Conservation (phyloP, 768 basidiomycete genomes). For the Agrocybe praecox region DNA sequence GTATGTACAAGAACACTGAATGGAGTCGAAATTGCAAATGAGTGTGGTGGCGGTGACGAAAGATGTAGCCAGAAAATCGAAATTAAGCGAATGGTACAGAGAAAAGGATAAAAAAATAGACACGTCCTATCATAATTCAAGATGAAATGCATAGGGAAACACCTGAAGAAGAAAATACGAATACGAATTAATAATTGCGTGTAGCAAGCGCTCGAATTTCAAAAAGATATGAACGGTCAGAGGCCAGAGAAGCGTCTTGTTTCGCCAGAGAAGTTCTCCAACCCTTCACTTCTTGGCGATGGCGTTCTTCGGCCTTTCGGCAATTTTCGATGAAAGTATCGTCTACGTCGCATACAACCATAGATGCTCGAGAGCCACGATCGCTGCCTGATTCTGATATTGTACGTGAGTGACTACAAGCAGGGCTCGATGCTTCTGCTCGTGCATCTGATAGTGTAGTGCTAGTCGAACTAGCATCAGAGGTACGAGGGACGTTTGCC, state of each 20-base stretch:
- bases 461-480: slow-evolving; percentile 33
- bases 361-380: slow-evolving; percentile 78
- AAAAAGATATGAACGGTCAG: slow-evolving; percentile 68
- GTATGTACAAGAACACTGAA: neutral
- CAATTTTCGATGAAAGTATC: slow-evolving; percentile 75
- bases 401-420: slow-evolving; percentile 62
- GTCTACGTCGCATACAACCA: slow-evolving; percentile 73
- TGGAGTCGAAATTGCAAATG: slow-evolving; percentile 16
- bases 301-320: slow-evolving; percentile 77
- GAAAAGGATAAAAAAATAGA: slow-evolving; percentile 28
- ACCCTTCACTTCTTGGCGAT: slow-evolving; percentile 82
- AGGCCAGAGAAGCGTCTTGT: slow-evolving; percentile 41
- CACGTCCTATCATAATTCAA: neutral
- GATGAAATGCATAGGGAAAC: neutral
- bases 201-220: slow-evolving; percentile 87
- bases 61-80: slow-evolving; percentile 8
- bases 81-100: slow-evolving; percentile 21
- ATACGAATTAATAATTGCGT: slow-evolving; percentile 79
- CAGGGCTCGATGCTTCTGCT: slow-evolving; percentile 56
- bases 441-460: slow-evolving; percentile 24
- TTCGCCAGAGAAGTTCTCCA: slow-evolving; percentile 55
- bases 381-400: slow-evolving; percentile 80
- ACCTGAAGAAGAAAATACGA: slow-evolving; percentile 7
- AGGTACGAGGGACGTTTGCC: slow-evolving; percentile 46
- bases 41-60: slow-evolving; percentile 15